phyloP scores from a whole-genome alignment of 805 yeast genomes.

The Clavispora carvajalis region DNA sequence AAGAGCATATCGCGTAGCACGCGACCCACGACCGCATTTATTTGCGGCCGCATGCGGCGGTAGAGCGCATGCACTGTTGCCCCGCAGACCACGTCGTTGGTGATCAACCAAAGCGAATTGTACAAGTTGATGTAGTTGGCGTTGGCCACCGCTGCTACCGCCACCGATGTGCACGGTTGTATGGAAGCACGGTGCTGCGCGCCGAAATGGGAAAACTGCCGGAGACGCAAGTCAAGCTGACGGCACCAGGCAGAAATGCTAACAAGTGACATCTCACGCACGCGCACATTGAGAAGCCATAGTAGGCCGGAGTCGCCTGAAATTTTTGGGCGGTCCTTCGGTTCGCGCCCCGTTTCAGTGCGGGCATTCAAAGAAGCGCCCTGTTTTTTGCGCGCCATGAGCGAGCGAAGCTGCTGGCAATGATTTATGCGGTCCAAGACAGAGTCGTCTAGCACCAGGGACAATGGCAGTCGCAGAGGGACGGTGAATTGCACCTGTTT shows the following conservation, averaged over 20 bases:
- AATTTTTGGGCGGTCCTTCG: neutral
- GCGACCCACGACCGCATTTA: conserved; percentile 9
- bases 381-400: neutral
- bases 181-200: conserved; percentile 41
- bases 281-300: conserved; percentile 22
- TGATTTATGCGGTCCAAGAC: conserved; percentile 31
- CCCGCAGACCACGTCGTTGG: conserved; percentile 80
- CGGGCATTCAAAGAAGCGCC: neutral
- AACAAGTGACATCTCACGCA: conserved; percentile 22
- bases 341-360: neutral
- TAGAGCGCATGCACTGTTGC: conserved; percentile 45
- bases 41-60: conserved; percentile 22
- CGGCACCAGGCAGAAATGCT: conserved; percentile 59
- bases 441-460: conserved; percentile 21
- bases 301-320: neutral
- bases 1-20: conserved; percentile 34
- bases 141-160: conserved; percentile 33
- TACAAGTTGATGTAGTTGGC: conserved; percentile 69
- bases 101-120: conserved; percentile 82
- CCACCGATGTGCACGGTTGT: conserved; percentile 25
- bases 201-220: conserved; percentile 75
- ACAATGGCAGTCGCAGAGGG: conserved; percentile 1
- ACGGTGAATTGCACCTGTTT: neutral
- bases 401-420: conserved; percentile 17
- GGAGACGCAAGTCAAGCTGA: conserved; percentile 73